Evolutionary conservation across 106 monocot genomes (phyloP), one percentile per base, ranked within the genome.

Genomic region (Apostasia shenzhenica): DNA sequence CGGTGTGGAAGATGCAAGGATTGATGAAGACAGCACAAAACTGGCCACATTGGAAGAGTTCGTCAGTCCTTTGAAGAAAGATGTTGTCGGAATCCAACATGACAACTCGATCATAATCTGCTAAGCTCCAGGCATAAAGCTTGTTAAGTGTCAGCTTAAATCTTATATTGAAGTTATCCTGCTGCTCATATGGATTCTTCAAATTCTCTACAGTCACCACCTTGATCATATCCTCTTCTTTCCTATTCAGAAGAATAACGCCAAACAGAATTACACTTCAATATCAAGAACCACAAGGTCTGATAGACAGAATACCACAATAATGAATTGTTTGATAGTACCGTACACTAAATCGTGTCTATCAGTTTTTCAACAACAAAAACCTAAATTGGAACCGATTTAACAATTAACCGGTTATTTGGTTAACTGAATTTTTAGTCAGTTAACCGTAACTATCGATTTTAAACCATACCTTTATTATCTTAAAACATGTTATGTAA

Each of bases 71-170:
- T 61, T 93, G 92, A 38, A 99, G 80, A 77, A 93, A 99, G 58
- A 99, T 65, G 73, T 99, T 99, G 71, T 99, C 97, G 2, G 92
- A 92, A 65, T 99, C 97, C 3, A 99, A 74, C 97, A 99, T 99
- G 48, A 99, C 84, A 45, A 93, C 97, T 13, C 97, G 85, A 45
- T 99, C 92, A 67, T 99, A 99, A 11, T 84, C 86, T 8, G 81
- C 76, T 14, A 99, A 75, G 78, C 80, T 92, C 97, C 97, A 99
- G 2, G 97, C 97, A 66, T 97, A 97, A 45, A 97, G 85, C 84
- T 97, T 94, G 82, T 94, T 94, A 67, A 94, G 14, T 40, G 90
- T 94, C 59, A 90, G 70, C 68, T 90, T 94, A 73, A 94, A 94
- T 76, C 94, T 84, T 41, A 44, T 59, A 60, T 87, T 85, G 76